These are phyloP conservation scores for Vitellaria paradoxa DNA, from an alignment of 179 eudicot genomes.

Conservation along the genomic window DNA sequence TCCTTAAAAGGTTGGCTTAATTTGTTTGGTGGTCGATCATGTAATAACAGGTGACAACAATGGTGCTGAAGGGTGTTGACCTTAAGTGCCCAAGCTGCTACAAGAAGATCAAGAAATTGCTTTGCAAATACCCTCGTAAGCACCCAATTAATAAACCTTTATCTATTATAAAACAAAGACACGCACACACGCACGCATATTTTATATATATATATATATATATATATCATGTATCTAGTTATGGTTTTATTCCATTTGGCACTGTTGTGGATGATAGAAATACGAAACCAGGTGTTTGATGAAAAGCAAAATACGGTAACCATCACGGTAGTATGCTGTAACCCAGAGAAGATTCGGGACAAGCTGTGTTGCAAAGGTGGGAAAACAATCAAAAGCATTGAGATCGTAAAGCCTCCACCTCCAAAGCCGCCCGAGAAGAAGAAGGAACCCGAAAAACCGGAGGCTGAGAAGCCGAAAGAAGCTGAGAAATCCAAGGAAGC, in stretches of 20 bases:
- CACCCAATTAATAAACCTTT: background rate
- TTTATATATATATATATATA: background rate
- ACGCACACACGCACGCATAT: background rate
- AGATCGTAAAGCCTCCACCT: conserved; percentile 39
- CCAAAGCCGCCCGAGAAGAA: conserved; percentile 25
- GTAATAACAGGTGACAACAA: conserved; percentile 19
- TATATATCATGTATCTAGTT: background rate
- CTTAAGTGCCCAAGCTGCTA: conserved; percentile 38
- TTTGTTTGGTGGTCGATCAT: background rate
- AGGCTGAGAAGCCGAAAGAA: conserved; percentile 18
- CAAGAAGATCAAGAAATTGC: conserved; percentile 38
- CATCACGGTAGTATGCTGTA: conserved; percentile 72
- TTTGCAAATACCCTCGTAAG: conserved; percentile 38
- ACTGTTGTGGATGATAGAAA: conserved; percentile 43
- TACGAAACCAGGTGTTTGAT: conserved; percentile 63
- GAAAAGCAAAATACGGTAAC: conserved; percentile 63
- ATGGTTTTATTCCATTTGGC: no score
- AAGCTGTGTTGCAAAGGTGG: conserved; percentile 60
- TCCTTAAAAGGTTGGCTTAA: no score
- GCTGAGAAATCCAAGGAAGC: background rate
- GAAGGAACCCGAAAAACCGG: conserved; percentile 25
- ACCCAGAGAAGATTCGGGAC: conserved; percentile 72
- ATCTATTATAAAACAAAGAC: background rate
- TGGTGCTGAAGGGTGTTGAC: conserved; percentile 28
- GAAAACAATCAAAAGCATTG: conserved; percentile 58